Percentiles rank a stretch among this genome's conserved stretches.
phyloP scores from a whole-genome alignment of 2,329 filamentous ascomycete species.

The Dothistroma pini region DNA sequence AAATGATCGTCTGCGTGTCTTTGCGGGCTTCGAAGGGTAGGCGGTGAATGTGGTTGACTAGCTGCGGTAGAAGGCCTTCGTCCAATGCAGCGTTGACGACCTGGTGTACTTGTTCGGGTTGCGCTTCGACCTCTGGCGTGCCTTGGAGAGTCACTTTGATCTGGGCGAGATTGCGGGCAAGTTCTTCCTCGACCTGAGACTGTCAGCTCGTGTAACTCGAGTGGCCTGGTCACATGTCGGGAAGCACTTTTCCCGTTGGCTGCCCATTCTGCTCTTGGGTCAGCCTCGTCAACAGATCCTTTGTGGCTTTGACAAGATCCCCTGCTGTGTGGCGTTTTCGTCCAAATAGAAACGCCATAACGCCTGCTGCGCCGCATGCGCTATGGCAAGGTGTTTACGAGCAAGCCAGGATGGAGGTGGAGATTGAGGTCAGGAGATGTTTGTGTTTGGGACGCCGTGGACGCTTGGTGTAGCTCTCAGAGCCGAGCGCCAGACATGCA shows the following conservation, averaged over 20 bases:
- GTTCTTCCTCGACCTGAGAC: conserved; percentile 73
- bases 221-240: background rate
- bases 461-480: conserved; percentile 1
- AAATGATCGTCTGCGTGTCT: conserved; percentile 93
- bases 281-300: conserved; percentile 60
- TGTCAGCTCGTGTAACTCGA: conserved; percentile 4
- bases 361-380: conserved; percentile 18
- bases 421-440: background rate
- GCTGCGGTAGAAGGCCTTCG: conserved; percentile 81
- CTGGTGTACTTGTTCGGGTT: conserved; percentile 81
- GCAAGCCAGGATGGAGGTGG: background rate
- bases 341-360: conserved; percentile 69
- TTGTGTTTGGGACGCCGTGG: background rate
- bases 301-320: conserved; percentile 60
- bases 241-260: conserved; percentile 42
- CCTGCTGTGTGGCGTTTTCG: conserved; percentile 57
- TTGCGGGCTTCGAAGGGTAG: conserved; percentile 95
- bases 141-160: conserved; percentile 95
- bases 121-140: conserved; percentile 83
- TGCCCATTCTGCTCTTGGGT: conserved; percentile 46
- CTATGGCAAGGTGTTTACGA: conserved; percentile 2
- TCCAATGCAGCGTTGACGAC: conserved; percentile 80
- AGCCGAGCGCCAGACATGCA: background rate
- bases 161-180: conserved; percentile 77
- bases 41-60: conserved; percentile 76